phyloP scores from a whole-genome alignment of 129 eudicot genomes.

The Cynara cardunculus region DNA sequence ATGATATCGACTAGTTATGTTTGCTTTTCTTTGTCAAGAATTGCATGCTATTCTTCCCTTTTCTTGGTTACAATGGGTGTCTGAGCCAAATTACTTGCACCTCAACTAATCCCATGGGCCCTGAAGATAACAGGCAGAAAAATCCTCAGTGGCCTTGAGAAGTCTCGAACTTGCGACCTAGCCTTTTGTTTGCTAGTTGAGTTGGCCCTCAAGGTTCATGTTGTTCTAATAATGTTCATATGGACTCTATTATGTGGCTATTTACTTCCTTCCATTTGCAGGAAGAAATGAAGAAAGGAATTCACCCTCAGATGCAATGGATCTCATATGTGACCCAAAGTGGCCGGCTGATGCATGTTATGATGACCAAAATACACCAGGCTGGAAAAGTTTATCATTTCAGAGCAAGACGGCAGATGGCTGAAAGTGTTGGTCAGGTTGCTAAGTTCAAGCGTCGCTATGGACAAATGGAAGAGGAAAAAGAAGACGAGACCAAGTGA shows the following conservation, averaged over 20 bases:
- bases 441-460: constrained; percentile 90
- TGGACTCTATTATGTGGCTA: background rate
- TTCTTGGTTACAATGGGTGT: no score
- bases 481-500: constrained; percentile 39
- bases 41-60: background rate
- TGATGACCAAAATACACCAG: constrained; percentile 85
- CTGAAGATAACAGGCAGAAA: no score
- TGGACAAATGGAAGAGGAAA: constrained; percentile 58
- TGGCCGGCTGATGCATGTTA: constrained; percentile 77
- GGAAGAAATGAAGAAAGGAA: constrained; percentile 90
- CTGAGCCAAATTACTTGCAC: background rate
- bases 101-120: background rate
- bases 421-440: constrained; percentile 74
- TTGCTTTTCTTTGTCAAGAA: background rate
- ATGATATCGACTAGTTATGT: background rate
- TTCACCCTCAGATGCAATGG: constrained; percentile 99
- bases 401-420: constrained; percentile 82
- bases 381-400: constrained; percentile 89
- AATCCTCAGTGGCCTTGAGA: no score
- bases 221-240: background rate
- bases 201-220: background rate
- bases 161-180: background rate
- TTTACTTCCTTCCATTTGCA: background rate
- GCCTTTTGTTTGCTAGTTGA: background rate
- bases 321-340: constrained; percentile 89